Evolutionary conservation across 2,329 filamentous ascomycete species (phyloP), one percentile per base, ranked within the genome.

Genomic region (Ascochyta rabiei): DNA sequence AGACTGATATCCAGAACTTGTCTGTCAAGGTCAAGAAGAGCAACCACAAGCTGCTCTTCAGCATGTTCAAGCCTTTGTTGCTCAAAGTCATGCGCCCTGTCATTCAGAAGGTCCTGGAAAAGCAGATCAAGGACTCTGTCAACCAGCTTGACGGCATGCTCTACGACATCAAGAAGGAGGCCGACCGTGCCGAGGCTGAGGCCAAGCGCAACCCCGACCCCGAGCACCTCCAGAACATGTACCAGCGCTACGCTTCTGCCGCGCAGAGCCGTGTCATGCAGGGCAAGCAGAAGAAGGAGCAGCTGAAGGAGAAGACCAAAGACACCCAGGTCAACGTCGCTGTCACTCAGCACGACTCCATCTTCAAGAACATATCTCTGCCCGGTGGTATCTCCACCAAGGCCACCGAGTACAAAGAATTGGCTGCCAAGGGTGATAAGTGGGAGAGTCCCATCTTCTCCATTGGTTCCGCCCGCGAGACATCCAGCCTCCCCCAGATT

Each of bases 381-480:
- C 92, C 93, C 23, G 90, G 90, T 28, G 93, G 92, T 50, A 93
- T 97, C 74, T 95, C 90, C 65, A 88, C 86, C 79, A 97, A 96
- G 85, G 93, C 93, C 9, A 96, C 91, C 21, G 91, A 96, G 76
- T 98, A 96, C 83, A 91, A 87, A 79, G 86, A 97, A 19, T 83
- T 96, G 53, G 91, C 93, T 8, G 82, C 81, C 63, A 91, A 95
- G 85, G 95, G 95, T 47, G 90, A 96, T 51, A 88, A 87, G 75
- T 99, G 95, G 95, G 89, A 96, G 81, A 96, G 90, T 57, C 91
- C 93, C 9, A 86, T 99, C 69, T 99, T 99, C 81, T 88, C 86
- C 56, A 89, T 98, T 66, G 93, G 95, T 42, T 84, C 79, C 38
- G 92, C 93, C 10, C 81, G 84, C 50, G 87, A 88, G 77, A 91